A percentile compares a stretch with the other conserved stretches of the same genome.
Evolutionary conservation across 768 basidiomycete species (phyloP).

Genomic region (Suillus variegatus): DNA sequence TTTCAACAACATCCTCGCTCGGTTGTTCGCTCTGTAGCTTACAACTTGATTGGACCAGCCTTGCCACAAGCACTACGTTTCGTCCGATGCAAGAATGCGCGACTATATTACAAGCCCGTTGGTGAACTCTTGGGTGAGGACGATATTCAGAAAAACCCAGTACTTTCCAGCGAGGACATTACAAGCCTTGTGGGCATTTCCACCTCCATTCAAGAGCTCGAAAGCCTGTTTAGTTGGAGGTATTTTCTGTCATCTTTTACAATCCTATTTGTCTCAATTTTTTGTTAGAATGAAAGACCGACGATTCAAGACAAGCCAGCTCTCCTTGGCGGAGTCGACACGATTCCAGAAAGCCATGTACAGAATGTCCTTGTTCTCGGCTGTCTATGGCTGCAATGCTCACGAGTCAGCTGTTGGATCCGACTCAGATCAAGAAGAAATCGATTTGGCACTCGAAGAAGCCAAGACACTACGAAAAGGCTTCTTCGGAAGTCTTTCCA

Average conservation of each 20-base stretch:
- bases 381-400: conserved; percentile 10
- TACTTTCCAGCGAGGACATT: conserved; percentile 24
- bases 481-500: conserved; percentile 13
- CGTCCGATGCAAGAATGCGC: conserved; percentile 17
- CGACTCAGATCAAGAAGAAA: conserved; percentile 7
- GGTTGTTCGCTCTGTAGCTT: conserved; percentile 31
- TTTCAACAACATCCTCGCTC: conserved; percentile 32
- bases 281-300: conserved; percentile 39
- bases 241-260: conserved; percentile 14
- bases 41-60: conserved; percentile 30
- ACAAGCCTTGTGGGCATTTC: conserved; percentile 26
- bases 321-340: conserved; percentile 33
- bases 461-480: conserved; percentile 13
- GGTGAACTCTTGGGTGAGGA: background rate
- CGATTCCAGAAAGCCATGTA: conserved; percentile 33
- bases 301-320: conserved; percentile 27
- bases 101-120: background rate
- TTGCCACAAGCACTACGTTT: conserved; percentile 33
- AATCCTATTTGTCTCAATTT: background rate
- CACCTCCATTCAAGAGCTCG: conserved; percentile 28
- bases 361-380: conserved; percentile 27
- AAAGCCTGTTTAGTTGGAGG: conserved; percentile 44
- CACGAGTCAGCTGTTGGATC: conserved; percentile 8
- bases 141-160: conserved; percentile 14
- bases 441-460: conserved; percentile 3